Percentiles rank a stretch among this genome's conserved stretches.
phyloP scores from a whole-genome alignment of 805 yeast genomes.

The Isabelozyma pseudorhagii region DNA sequence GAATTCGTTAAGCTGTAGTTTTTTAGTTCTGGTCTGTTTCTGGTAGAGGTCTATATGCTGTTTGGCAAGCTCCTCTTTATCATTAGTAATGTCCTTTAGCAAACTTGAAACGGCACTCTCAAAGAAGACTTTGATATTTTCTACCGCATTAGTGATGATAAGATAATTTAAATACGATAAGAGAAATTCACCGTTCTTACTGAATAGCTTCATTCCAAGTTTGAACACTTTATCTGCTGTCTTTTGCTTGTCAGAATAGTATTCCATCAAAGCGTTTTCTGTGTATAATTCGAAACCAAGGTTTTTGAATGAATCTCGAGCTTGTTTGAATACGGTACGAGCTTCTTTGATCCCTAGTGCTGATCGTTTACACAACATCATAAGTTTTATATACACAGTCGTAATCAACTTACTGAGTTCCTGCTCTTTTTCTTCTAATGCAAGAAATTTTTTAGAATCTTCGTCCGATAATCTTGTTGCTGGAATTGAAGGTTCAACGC shows the following conservation, averaged over 20 bases:
- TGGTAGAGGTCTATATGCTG: slow-evolving; percentile 45
- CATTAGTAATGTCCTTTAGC: slow-evolving; percentile 32
- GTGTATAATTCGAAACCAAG: slow-evolving; percentile 75
- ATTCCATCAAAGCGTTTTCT: slow-evolving; percentile 81
- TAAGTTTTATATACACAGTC: slow-evolving; percentile 60
- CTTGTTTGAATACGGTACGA: slow-evolving; percentile 64
- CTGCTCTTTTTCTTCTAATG: slow-evolving; percentile 16
- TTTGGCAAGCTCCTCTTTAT: slow-evolving; percentile 19
- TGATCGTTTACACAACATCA: slow-evolving; percentile 68
- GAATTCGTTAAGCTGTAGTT: slow-evolving; percentile 19
- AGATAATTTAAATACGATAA: slow-evolving; percentile 70
- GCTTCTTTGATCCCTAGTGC: slow-evolving; percentile 65
- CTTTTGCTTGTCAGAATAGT: slow-evolving; percentile 59
- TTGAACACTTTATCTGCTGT: slow-evolving; percentile 78
- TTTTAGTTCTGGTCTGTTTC: slow-evolving; percentile 23
- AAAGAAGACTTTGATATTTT: slow-evolving; percentile 74
- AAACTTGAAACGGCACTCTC: slow-evolving; percentile 67
- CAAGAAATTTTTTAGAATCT: slow-evolving; percentile 19
- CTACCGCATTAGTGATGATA: slow-evolving; percentile 63
- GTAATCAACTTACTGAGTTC: slow-evolving; percentile 47
- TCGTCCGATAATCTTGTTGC: slow-evolving; percentile 11
- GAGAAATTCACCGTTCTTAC: slow-evolving; percentile 58
- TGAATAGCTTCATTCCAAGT: slow-evolving; percentile 62
- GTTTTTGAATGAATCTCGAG: slow-evolving; percentile 55
- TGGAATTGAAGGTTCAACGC: not conserved